A percentile compares a stretch with the other conserved stretches of the same genome.
Evolutionary conservation across 1,139 yeast genomes (phyloP).

Genomic region (Kodamaea ohmeri): DNA sequence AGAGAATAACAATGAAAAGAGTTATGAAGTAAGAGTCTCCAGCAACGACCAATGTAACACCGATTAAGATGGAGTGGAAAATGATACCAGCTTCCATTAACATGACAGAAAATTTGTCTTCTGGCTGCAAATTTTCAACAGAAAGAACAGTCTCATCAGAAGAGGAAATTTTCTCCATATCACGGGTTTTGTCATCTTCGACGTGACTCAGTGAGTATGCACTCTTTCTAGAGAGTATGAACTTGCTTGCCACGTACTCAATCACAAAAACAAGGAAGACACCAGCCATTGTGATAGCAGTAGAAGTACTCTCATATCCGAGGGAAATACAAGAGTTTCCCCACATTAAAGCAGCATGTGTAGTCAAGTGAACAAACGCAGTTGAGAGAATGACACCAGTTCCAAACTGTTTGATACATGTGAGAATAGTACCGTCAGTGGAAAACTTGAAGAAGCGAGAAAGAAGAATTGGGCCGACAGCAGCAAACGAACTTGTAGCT

Average conservation of each 20-base stretch:
- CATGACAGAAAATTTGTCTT: conserved; percentile 18
- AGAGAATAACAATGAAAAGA: conserved; percentile 19
- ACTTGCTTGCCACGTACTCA: conserved; percentile 17
- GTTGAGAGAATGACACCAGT: conserved; percentile 29
- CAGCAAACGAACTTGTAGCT: conserved; percentile 30
- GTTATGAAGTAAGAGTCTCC: conserved; percentile 25
- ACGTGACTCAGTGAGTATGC: not conserved
- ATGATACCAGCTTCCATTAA: conserved; percentile 26
- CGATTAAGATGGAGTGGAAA: conserved; percentile 27
- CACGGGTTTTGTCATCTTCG: not conserved
- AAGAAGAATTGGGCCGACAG: conserved; percentile 23
- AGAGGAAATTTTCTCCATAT: not conserved
- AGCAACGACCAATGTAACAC: conserved; percentile 27
- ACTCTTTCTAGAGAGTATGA: not conserved
- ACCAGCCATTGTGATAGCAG: conserved; percentile 28
- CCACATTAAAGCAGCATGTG: conserved; percentile 26
- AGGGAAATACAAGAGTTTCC: conserved; percentile 23
- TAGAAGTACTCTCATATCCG: conserved; percentile 11
- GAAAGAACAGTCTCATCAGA: not conserved
- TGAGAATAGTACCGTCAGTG: conserved; percentile 20
- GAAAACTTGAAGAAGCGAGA: conserved; percentile 20
- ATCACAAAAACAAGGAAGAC: conserved; percentile 29
- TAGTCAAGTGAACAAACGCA: conserved; percentile 26
- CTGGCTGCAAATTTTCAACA: conserved; percentile 3
- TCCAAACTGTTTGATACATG: conserved; percentile 19